A percentile compares a stretch with the other conserved stretches of the same genome.
phyloP scores from a whole-genome alignment of 2,329 filamentous ascomycete species.

The Neofusicoccum umdonicola region DNA sequence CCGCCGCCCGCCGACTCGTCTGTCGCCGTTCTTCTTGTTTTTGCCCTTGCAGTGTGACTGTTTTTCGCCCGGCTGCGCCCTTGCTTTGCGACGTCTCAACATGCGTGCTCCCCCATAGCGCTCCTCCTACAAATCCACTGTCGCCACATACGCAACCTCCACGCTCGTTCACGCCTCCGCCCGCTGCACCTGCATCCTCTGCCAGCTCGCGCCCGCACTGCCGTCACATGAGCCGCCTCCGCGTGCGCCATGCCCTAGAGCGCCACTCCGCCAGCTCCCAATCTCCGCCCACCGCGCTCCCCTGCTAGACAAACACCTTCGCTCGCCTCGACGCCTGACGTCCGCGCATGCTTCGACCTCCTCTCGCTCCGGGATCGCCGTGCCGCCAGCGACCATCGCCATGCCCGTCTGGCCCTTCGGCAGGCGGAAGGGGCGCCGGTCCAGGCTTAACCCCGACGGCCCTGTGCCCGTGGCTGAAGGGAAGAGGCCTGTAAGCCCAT shows the following conservation, averaged over 20 bases:
- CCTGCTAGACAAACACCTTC: slow-evolving; percentile 10
- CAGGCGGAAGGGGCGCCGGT: slow-evolving; percentile 21
- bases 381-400: slow-evolving; percentile 22
- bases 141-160: slow-evolving; percentile 11
- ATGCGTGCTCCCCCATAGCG: slow-evolving; percentile 9
- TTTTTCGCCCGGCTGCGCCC: slow-evolving; percentile 2
- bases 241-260: slow-evolving; percentile 71
- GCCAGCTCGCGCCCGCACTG: slow-evolving; percentile 68
- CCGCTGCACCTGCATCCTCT: neutral
- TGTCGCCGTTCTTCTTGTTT: neutral
- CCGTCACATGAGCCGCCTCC: slow-evolving; percentile 75
- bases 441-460: slow-evolving; percentile 22
- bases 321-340: slow-evolving; percentile 11
- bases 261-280: slow-evolving; percentile 10
- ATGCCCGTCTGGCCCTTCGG: slow-evolving; percentile 87
- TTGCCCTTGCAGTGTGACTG: slow-evolving; percentile 15
- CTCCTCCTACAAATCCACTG: slow-evolving; percentile 13
- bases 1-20: neutral
- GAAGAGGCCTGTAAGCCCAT: slow-evolving; percentile 29
- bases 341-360: slow-evolving; percentile 7
- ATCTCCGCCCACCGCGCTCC: slow-evolving; percentile 1
- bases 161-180: neutral
- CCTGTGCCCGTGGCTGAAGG: slow-evolving; percentile 53
- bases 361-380: slow-evolving; percentile 10
- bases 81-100: slow-evolving; percentile 15